Percentiles rank a stretch among this genome's conserved stretches.
Evolutionary conservation across 805 yeast species (phyloP).

Genomic region (Myxozyma sirexii): DNA sequence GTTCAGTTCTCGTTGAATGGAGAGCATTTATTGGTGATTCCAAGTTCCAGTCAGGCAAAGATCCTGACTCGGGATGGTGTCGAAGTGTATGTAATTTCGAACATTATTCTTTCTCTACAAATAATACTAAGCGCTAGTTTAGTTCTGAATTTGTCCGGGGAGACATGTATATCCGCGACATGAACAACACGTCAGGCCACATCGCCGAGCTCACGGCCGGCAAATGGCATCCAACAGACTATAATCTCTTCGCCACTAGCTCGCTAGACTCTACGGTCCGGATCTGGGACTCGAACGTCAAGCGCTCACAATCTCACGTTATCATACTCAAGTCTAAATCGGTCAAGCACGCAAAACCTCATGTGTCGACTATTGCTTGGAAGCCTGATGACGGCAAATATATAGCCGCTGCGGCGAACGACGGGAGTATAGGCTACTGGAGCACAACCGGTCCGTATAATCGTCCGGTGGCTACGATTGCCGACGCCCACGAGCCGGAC

Average conservation of each 20-base stretch:
- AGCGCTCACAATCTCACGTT: slow-evolving; percentile 38
- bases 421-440: slow-evolving; percentile 39
- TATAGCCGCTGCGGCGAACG: slow-evolving; percentile 33
- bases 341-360: slow-evolving; percentile 28
- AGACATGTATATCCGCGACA: slow-evolving; percentile 44
- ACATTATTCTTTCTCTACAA: not conserved
- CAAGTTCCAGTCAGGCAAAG: slow-evolving; percentile 36
- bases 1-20: slow-evolving; percentile 34
- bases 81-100: slow-evolving; percentile 19
- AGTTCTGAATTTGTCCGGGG: slow-evolving; percentile 40
- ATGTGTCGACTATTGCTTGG: slow-evolving; percentile 31
- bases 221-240: slow-evolving; percentile 39
- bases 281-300: slow-evolving; percentile 42
- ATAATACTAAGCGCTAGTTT: slow-evolving; percentile 1
- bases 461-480: slow-evolving; percentile 36
- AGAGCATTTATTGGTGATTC: slow-evolving; percentile 35
- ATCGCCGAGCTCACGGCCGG: slow-evolving; percentile 40
- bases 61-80: slow-evolving; percentile 39
- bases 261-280: slow-evolving; percentile 43
- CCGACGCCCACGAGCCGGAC: slow-evolving; percentile 35
- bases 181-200: slow-evolving; percentile 45
- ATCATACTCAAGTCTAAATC: slow-evolving; percentile 37
- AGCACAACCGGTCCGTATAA: slow-evolving; percentile 37
- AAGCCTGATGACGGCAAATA: slow-evolving; percentile 31
- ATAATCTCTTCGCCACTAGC: slow-evolving; percentile 38